Conservation (phyloP, 2,329 filamentous ascomycete genomes). For the Fusarium ambrosium region DNA sequence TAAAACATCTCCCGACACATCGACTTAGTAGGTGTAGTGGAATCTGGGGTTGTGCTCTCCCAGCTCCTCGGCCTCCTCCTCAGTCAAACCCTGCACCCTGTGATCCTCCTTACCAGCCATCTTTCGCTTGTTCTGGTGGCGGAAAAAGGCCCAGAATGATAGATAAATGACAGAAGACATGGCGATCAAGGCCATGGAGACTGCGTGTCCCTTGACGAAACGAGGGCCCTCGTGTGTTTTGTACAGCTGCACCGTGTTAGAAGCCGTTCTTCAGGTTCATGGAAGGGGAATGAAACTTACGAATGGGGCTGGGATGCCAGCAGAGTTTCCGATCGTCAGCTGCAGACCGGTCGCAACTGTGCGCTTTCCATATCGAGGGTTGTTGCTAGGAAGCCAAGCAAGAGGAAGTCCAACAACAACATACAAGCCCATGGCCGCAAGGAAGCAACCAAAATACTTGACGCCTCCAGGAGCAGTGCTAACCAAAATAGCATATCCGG, state of each 20-base stretch:
- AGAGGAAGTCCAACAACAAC: constrained; percentile 54
- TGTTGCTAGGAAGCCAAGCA: constrained; percentile 65
- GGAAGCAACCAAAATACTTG: constrained; percentile 73
- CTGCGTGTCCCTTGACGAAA: constrained; percentile 63
- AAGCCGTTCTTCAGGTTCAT: rapidly evolving
- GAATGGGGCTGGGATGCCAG: constrained; percentile 74
- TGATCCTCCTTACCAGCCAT: constrained; percentile 47
- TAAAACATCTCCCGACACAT: not conserved
- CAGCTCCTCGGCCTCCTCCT: constrained; percentile 50
- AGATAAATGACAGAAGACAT: constrained; percentile 60
- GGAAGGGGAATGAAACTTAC: constrained; percentile 24
- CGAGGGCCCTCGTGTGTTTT: constrained; percentile 55
- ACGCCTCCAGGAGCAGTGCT: constrained; percentile 65
- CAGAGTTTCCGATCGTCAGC: constrained; percentile 73
- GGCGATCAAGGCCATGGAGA: constrained; percentile 62
- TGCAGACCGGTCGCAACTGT: constrained; percentile 73
- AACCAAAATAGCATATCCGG: constrained; percentile 71
- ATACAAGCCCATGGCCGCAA: constrained; percentile 74
- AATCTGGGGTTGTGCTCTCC: constrained; percentile 51
- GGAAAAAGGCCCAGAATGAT: constrained; percentile 50
- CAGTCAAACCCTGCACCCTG: constrained; percentile 45
- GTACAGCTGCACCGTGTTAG: constrained; percentile 44
- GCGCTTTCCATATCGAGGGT: constrained; percentile 74
- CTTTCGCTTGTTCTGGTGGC: constrained; percentile 53
- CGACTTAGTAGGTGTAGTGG: constrained; percentile 46